Evolutionary conservation across 75 land plant genomes (phyloP), one percentile per base, ranked within the genome.

Genomic region (Ceratopteris richardii): DNA sequence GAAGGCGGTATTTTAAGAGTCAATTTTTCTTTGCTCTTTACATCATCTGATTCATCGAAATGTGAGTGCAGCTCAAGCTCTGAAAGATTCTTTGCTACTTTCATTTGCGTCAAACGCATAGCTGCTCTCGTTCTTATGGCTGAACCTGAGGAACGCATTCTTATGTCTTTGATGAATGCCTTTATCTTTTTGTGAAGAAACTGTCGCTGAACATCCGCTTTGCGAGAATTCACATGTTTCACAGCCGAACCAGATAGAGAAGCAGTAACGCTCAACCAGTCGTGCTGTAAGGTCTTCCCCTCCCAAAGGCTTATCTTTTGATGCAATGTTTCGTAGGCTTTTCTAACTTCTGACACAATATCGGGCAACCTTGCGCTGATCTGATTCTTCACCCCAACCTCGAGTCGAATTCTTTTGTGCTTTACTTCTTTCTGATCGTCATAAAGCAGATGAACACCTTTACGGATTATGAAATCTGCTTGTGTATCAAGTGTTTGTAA

Each of bases 381-480:
- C 9, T 33, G 21, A 46, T n/a, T 17, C 21, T 46, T 46, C 12
- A 14, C 47, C 14, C 37, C 50, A n/a, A n/a, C n/a, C n/a, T n/a
- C n/a, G n/a, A n/a, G n/a, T n/a, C n/a, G n/a, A n/a, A n/a, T n/a
- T n/a, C n/a, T n/a, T n/a, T n/a, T n/a, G n/a, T n/a, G n/a, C 14
- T 19, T 28, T n/a, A 0, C n/a, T 18, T 27, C 54, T 40, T 57
- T 44, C 44, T 30, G 19, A 24, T 65, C 42, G 41, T 24, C 31
- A 18, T 24, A 29, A 42, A 54, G 21, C 42, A 30, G 21, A 57
- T 29, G 29, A 31, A 31, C 47, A 24, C 70, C 74, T 33, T 9
- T 3, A 7, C 21, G 24, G 40, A 71, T 23, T 28, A 65, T 31
- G 19, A 44, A 46, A 6, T 44, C 30, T 30, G 65, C 61, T 29